These are phyloP conservation scores for Dactylellina haptotyla DNA, from an alignment of 2,329 filamentous ascomycete genomes.

Conservation along the genomic window DNA sequence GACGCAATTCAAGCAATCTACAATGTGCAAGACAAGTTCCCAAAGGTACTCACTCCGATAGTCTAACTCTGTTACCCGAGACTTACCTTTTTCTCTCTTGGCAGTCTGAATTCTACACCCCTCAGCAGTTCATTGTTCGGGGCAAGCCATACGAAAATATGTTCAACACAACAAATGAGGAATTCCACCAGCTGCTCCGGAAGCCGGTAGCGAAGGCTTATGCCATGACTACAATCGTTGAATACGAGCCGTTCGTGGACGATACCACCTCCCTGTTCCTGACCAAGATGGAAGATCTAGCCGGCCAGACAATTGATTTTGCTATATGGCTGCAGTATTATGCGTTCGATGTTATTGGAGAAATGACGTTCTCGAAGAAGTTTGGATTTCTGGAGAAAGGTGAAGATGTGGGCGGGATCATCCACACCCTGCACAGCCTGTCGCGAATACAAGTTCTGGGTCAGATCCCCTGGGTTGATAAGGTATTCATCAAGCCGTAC, in stretches of 20 bases:
- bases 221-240: constrained; percentile 78
- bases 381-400: constrained; percentile 60
- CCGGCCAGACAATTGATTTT: constrained; percentile 58
- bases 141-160: constrained; percentile 76
- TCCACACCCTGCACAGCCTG: constrained; percentile 56
- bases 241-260: constrained; percentile 83
- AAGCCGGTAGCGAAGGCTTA: constrained; percentile 80
- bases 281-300: constrained; percentile 57
- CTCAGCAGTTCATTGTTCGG: constrained; percentile 77
- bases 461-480: constrained; percentile 50
- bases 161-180: constrained; percentile 79
- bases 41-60: constrained; percentile 72
- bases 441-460: constrained; percentile 47
- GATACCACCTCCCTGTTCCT: constrained; percentile 68
- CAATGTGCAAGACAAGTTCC: constrained; percentile 81
- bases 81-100: not conserved
- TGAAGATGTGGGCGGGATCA: constrained; percentile 59
- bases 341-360: constrained; percentile 61
- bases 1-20: constrained; percentile 80
- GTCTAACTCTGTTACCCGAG: constrained; percentile 33
- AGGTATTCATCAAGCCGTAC: constrained; percentile 32
- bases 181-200: constrained; percentile 78
- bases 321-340: constrained; percentile 57
- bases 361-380: constrained; percentile 59
- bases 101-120: constrained; percentile 81